Percentiles rank a stretch among this genome's conserved stretches.
These are phyloP conservation scores for Debaryomycetaceae sp. DNA, from an alignment of 1,139 yeast genomes.

Conservation along the genomic window DNA sequence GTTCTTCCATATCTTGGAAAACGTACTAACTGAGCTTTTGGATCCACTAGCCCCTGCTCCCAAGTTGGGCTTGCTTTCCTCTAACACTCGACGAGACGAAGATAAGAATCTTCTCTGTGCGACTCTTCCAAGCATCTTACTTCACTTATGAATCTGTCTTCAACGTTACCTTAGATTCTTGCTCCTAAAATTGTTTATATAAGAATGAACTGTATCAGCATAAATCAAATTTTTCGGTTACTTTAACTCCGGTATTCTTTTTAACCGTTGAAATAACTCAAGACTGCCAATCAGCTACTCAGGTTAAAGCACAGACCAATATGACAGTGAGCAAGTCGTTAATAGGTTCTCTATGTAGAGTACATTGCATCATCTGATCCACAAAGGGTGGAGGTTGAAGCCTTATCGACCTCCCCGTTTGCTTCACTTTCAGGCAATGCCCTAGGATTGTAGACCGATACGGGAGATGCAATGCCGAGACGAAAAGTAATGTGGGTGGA, in stretches of 20 bases:
- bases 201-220: too few species aligned
- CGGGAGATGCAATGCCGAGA: not conserved
- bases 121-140: constrained; percentile 8
- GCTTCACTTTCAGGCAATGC: too few species aligned
- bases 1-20: constrained; percentile 19
- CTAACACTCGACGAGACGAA: constrained; percentile 12
- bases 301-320: too few species aligned
- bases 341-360: too few species aligned
- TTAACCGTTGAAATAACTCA: not conserved
- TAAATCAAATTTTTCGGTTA: not conserved
- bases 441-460: not conserved
- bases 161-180: not conserved
- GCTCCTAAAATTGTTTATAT: too few species aligned
- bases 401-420: too few species aligned
- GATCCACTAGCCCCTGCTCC: not conserved
- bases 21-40: not conserved
- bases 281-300: not conserved
- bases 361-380: too few species aligned
- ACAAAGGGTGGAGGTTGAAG: too few species aligned
- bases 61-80: constrained; percentile 5
- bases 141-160: not conserved
- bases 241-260: not conserved
- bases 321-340: too few species aligned
- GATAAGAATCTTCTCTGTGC: constrained; percentile 17
- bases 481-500: not conserved